Evolutionary conservation across 1,139 yeast species (phyloP), one percentile per base, ranked within the genome.

Genomic region (Yamadazyma trypodendri): DNA sequence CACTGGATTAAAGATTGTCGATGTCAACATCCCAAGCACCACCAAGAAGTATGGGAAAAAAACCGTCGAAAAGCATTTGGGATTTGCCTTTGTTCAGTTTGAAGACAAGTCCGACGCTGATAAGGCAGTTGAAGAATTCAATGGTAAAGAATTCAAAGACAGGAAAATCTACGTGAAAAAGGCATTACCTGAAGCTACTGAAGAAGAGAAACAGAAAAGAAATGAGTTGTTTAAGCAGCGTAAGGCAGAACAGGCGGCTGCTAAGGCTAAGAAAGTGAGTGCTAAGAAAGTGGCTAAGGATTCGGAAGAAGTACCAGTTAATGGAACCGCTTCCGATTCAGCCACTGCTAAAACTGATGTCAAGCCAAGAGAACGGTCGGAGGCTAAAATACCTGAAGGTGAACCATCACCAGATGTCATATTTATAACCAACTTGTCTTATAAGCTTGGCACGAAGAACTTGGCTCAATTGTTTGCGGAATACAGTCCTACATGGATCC

Each of bases 401-500:
- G 62, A 61, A 13, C 74, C 76, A 36, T 79, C 85, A 1, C 59
- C 54, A 29, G 75, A 72, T 44, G 79, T 85, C 6, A 61, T 79
- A 21, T 79, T 79, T 56, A 63, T 81, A 49, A 77, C 81, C 43
- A 79, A 79, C 51, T 65, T 80, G 52, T 79, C 75, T 48, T 73
- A 71, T 50, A 64, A 63, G 41, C 73, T 68, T 13, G 70, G 67
- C 38, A 63, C 65, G 27, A 65, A 69, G 37, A 69, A 71, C 28
- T 61, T 81, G 49, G 61, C 54, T 40, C 63, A 59, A 22, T 62
- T 72, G 42, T 72, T 79, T 54, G 61, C 65, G 42, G 74, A 68
- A 8, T 68, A 65, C 47, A 64, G 68, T 40, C 80, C 82, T 14
- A 61, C 63, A 46, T 75, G 79, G 80, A 68, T 77, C 41, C 77